phyloP scores from a whole-genome alignment of 2,329 filamentous ascomycete genomes.

The Aureobasidium sp. region DNA sequence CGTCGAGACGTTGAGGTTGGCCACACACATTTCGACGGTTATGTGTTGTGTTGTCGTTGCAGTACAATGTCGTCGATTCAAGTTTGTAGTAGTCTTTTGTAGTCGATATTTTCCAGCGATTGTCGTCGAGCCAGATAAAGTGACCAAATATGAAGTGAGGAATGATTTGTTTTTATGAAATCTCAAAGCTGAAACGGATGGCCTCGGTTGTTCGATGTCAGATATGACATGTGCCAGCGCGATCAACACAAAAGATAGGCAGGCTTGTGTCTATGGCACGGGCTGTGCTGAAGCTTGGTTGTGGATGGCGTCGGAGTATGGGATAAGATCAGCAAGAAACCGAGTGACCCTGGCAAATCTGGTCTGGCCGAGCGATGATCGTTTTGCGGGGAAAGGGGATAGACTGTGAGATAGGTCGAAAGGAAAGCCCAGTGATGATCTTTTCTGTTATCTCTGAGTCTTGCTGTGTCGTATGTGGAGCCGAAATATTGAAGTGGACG shows the following conservation, averaged over 20 bases:
- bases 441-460: not conserved
- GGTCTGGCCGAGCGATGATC: constrained; percentile 10
- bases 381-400: constrained; percentile 6
- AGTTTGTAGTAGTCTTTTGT: not conserved
- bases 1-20: constrained; percentile 43
- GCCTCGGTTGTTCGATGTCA: constrained; percentile 2
- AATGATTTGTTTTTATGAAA: not conserved
- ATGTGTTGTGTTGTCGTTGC: not conserved
- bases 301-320: not conserved
- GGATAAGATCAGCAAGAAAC: not conserved
- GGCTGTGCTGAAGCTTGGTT: constrained; percentile 12
- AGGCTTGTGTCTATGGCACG: not conserved
- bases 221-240: constrained; percentile 10
- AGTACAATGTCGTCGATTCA: not conserved
- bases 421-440: constrained; percentile 2
- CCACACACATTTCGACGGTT: constrained; percentile 39
- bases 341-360: not conserved
- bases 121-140: not conserved
- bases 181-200: constrained; percentile 3
- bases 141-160: not conserved
- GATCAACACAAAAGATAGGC: constrained; percentile 3
- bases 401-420: constrained; percentile 1
- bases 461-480: not conserved
- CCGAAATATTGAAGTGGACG: not conserved
- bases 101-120: not conserved